Conservation (phyloP, 352 stramenopile genomes). For the Phytopythium ostracodes region DNA sequence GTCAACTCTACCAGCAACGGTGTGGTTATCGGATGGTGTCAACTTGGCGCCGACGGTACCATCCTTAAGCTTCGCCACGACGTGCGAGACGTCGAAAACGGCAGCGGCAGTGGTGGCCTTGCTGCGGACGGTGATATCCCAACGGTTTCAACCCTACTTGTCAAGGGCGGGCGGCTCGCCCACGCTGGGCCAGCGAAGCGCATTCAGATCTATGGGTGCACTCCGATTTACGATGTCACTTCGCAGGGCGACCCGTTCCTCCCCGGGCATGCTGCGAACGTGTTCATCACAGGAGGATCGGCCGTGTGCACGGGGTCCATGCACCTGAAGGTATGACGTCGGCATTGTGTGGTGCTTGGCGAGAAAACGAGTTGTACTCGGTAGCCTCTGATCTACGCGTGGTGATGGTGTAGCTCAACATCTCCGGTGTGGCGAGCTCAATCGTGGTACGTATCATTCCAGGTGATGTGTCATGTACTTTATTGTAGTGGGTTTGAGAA, state of each 20-base stretch:
- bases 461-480: too few species aligned
- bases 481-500: too few species aligned
- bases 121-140: background rate
- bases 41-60: slow-evolving; percentile 72
- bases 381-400: background rate
- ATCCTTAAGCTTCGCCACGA: slow-evolving; percentile 59
- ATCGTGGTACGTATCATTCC: slow-evolving; percentile 27
- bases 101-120: slow-evolving; percentile 6
- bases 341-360: background rate
- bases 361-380: too few species aligned
- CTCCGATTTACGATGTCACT: slow-evolving; percentile 58
- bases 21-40: slow-evolving; percentile 58
- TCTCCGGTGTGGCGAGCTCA: slow-evolving; percentile 38
- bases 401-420: slow-evolving; percentile 19
- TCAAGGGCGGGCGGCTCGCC: slow-evolving; percentile 53
- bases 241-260: slow-evolving; percentile 46
- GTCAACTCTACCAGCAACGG: slow-evolving; percentile 16
- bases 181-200: slow-evolving; percentile 50
- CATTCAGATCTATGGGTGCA: slow-evolving; percentile 74
- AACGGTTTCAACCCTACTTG: slow-evolving; percentile 36
- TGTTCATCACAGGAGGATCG: slow-evolving; percentile 69
- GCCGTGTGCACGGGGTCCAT: slow-evolving; percentile 54
- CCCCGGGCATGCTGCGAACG: slow-evolving; percentile 41
- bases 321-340: slow-evolving; percentile 37
- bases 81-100: slow-evolving; percentile 11